Conservation (phyloP, 768 basidiomycete species). For the Chalciporus pseudorubinellus region DNA sequence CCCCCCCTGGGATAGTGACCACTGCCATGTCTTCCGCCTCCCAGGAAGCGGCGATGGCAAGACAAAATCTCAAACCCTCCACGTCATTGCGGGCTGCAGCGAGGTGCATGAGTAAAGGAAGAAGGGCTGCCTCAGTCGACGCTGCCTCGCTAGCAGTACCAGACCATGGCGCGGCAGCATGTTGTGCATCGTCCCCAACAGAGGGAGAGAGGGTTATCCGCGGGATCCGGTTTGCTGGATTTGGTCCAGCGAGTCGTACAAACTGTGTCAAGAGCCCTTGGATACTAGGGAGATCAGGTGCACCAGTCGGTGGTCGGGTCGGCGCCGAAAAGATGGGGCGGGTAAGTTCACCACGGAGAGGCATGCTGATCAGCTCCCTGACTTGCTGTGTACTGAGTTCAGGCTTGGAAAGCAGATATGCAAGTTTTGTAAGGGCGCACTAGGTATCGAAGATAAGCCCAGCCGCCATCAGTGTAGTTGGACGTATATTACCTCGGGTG, state of each 20-base stretch:
- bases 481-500: constrained; percentile 69
- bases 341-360: constrained; percentile 89
- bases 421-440: constrained; percentile 89
- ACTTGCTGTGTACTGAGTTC: constrained; percentile 69
- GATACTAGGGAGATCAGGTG: constrained; percentile 56
- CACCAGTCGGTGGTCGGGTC: constrained; percentile 37
- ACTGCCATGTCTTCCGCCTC: constrained; percentile 20
- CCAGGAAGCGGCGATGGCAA: constrained; percentile 32
- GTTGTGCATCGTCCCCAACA: constrained; percentile 39
- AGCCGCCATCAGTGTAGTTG: background rate
- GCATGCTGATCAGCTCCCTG: constrained; percentile 68
- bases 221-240: constrained; percentile 36
- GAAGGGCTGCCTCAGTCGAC: constrained; percentile 64
- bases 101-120: constrained; percentile 77
- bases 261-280: constrained; percentile 67
- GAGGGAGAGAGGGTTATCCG: constrained; percentile 34
- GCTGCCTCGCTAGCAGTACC: constrained; percentile 76
- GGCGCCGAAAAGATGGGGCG: constrained; percentile 44
- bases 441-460: constrained; percentile 28
- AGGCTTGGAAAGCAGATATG: constrained; percentile 85
- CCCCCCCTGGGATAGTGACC: constrained; percentile 58
- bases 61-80: constrained; percentile 60
- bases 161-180: constrained; percentile 64
- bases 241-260: constrained; percentile 56
- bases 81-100: constrained; percentile 71